A percentile compares a stretch with the other conserved stretches of the same genome.
Conservation (phyloP, 345 rosid species). For the Eucalyptus urophylla region DNA sequence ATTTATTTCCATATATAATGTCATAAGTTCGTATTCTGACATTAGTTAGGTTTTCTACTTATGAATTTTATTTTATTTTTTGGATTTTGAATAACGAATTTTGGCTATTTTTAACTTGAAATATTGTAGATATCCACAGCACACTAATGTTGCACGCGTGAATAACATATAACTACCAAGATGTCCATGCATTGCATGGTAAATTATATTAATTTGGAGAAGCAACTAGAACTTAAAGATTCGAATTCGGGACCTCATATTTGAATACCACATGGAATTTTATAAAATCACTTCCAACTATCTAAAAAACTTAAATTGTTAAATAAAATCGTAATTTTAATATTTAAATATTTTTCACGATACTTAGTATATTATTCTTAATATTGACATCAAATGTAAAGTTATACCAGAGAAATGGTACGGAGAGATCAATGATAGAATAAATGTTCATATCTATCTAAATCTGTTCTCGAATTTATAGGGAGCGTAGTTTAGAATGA, state of each 20-base stretch:
- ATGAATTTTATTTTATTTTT: neutral
- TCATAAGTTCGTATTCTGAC: neutral
- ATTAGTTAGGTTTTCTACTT: neutral
- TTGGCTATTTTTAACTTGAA: neutral
- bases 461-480: neutral
- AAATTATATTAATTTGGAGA: too few species aligned
- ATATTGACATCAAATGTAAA: neutral
- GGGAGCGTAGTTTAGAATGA: fast-evolving
- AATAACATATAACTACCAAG: neutral
- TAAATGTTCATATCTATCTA: neutral
- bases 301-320: too few species aligned
- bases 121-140: neutral
- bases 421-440: neutral
- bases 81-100: neutral
- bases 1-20: neutral
- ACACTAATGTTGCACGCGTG: neutral
- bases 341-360: neutral
- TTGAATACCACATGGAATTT: fast-evolving
- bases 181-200: neutral
- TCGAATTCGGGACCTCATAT: fast-evolving
- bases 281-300: fast-evolving
- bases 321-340: fast-evolving
- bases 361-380: neutral
- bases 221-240: fast-evolving
- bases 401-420: neutral